Conservation (phyloP, 257 asterid genomes). For the Gynochthodes officinalis region DNA sequence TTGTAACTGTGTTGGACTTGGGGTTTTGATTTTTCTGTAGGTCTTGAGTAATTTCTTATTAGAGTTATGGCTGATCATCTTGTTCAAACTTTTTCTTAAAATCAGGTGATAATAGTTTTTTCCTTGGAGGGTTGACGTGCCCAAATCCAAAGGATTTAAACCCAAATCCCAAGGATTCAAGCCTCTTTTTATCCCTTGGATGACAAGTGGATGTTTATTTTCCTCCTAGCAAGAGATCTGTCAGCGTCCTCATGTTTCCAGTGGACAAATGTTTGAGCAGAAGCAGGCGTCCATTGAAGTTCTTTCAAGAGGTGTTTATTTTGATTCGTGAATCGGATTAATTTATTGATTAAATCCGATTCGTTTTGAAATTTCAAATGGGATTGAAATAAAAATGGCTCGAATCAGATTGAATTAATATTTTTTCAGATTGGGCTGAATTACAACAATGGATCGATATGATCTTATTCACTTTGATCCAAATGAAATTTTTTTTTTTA, state of each 20-base stretch:
- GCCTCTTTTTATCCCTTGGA: slow-evolving; percentile 44
- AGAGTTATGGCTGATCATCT: slow-evolving; percentile 20
- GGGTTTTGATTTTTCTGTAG: neutral
- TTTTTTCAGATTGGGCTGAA: too few species aligned
- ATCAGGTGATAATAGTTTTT: slow-evolving; percentile 56
- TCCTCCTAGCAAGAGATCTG: slow-evolving; percentile 72
- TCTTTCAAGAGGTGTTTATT: too few species aligned
- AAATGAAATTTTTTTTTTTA: too few species aligned
- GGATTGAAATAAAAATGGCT: too few species aligned
- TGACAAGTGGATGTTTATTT: slow-evolving; percentile 60
- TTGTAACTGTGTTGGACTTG: neutral
- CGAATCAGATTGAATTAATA: too few species aligned
- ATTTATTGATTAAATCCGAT: too few species aligned
- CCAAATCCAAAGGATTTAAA: too few species aligned
- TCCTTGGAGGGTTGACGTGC: slow-evolving; percentile 44
- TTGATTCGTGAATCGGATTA: too few species aligned
- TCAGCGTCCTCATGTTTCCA: slow-evolving; percentile 59
- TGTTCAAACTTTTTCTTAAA: slow-evolving; percentile 15
- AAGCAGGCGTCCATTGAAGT: slow-evolving; percentile 67
- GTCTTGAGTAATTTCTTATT: neutral
- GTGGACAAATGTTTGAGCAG: slow-evolving; percentile 22
- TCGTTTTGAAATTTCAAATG: too few species aligned
- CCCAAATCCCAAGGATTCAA: slow-evolving; percentile 56
- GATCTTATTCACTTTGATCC: too few species aligned
- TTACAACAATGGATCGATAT: too few species aligned